Evolutionary conservation across 106 monocot species (phyloP), one percentile per base, ranked within the genome.

Genomic region (Acorus calamus): DNA sequence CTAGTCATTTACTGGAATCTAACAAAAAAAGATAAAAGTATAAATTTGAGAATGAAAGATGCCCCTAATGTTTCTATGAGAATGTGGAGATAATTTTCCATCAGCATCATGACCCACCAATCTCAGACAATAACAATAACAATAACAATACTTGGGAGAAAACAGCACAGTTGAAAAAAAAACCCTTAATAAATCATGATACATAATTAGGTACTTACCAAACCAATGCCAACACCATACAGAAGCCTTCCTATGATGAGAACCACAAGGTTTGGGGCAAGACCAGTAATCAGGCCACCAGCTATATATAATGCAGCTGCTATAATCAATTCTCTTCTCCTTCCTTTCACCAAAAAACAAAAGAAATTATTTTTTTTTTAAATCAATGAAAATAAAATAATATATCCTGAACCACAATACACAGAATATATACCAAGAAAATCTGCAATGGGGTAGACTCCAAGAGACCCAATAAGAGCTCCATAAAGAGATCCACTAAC

Each of bases 401-500:
- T 3, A 11, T 46, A 45, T 5, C 51, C 63, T 41, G 48, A 44
- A 8, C 12, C 4, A 9, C 52, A 41, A 50, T 58, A 12, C 50
- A 47, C 42, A 50, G 3, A 60, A 28, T 28, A 28, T 9, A 50
- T 87, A 91, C 96, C 96, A 60, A 96, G 76, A 67, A 83, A 81
- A 79, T 96, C 96, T 5, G 90, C 71, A 78, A 76, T 75, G 4
- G 77, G 85, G 63, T 90, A 96, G 14, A 83, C 84, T 8, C 72
- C 52, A 11, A 96, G 71, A 14, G 91, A 96, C 46, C 96, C 96
- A 60, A 78, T 57, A 78, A 96, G 87, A 71, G 90, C 96, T 71
- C 96, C 96, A 79, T 96, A 96, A 45, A 96, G 86, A 3, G 96
- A 96, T 53, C 96, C 96, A 55, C 96, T 96, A 12, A 87, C 96